Evolutionary conservation across 2,329 filamentous ascomycete species (phyloP).

Genomic region (Epichloe gansuensis): DNA sequence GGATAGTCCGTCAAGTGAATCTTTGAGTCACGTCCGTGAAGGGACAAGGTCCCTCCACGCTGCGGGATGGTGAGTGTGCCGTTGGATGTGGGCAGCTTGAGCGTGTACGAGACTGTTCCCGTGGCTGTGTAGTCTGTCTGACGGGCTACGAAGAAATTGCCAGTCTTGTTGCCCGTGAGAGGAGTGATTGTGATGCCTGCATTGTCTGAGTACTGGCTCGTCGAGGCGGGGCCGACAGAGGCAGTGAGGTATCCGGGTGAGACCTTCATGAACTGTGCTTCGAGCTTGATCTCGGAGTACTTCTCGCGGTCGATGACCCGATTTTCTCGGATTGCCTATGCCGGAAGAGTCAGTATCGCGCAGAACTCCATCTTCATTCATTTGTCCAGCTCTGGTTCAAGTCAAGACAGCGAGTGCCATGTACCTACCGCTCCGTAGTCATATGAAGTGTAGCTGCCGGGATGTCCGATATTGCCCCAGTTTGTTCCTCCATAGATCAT

Average conservation of each 20-base stretch:
- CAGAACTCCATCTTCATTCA: conserved; percentile 8
- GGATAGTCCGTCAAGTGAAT: conserved; percentile 55
- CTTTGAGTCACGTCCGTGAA: conserved; percentile 53
- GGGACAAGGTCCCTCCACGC: conserved; percentile 39
- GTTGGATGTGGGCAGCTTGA: conserved; percentile 47
- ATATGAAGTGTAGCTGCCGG: conserved; percentile 48
- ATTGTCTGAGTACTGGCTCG: conserved; percentile 39
- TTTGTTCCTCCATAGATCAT: conserved; percentile 75
- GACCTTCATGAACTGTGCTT: conserved; percentile 61
- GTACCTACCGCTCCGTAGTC: conserved; percentile 35
- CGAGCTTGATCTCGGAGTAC: conserved; percentile 65
- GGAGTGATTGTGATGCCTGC: conserved; percentile 46
- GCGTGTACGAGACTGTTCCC: conserved; percentile 44
- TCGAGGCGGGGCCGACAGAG: conserved; percentile 34
- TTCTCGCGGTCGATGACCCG: conserved; percentile 58
- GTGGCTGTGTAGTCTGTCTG: conserved; percentile 53
- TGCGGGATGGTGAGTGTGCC: conserved; percentile 47
- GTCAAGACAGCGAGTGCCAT: not conserved
- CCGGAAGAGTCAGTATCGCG: not conserved
- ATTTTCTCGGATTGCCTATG: conserved; percentile 49
- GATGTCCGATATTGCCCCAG: conserved; percentile 67
- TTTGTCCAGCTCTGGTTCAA: conserved; percentile 8
- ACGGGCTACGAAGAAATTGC: conserved; percentile 52
- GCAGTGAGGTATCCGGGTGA: conserved; percentile 57
- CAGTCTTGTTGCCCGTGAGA: conserved; percentile 39